These are phyloP conservation scores for Pulveroboletus sp. DNA, from an alignment of 768 basidiomycete species.

Conservation along the genomic window DNA sequence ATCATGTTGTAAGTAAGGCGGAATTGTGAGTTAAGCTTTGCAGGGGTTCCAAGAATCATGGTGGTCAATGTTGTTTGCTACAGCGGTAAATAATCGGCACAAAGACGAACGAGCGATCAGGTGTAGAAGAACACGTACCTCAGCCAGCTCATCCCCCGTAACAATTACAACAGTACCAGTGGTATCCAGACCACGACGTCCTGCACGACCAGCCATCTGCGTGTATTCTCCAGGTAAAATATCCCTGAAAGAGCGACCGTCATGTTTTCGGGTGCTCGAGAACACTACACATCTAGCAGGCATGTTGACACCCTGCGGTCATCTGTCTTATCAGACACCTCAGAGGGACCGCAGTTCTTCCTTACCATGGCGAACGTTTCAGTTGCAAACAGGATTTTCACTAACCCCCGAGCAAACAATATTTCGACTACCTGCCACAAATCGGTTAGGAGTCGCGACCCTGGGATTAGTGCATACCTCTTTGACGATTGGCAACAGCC, in stretches of 20 bases:
- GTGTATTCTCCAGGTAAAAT: slow-evolving; percentile 92
- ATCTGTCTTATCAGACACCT: slow-evolving; percentile 8
- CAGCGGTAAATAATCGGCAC: background rate
- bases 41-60: slow-evolving; percentile 94
- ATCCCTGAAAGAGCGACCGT: slow-evolving; percentile 88
- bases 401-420: slow-evolving; percentile 89
- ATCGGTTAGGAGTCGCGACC: slow-evolving; percentile 3
- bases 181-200: slow-evolving; percentile 89
- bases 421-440: slow-evolving; percentile 82
- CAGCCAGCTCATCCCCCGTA: slow-evolving; percentile 78
- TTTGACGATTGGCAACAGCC: slow-evolving; percentile 93
- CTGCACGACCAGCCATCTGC: slow-evolving; percentile 98
- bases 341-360: background rate
- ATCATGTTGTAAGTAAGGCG: slow-evolving; percentile 99
- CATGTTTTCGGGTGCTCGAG: slow-evolving; percentile 91
- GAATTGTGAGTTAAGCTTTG: slow-evolving; percentile 93
- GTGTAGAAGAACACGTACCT: slow-evolving; percentile 46
- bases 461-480: slow-evolving; percentile 52
- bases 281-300: slow-evolving; percentile 97
- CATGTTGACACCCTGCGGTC: slow-evolving; percentile 93
- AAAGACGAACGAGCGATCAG: background rate
- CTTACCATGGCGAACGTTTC: slow-evolving; percentile 98
- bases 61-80: slow-evolving; percentile 71
- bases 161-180: slow-evolving; percentile 96
- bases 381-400: slow-evolving; percentile 96